These are phyloP conservation scores for Gastrodia elata DNA, from an alignment of 106 monocot genomes.

Conservation along the genomic window DNA sequence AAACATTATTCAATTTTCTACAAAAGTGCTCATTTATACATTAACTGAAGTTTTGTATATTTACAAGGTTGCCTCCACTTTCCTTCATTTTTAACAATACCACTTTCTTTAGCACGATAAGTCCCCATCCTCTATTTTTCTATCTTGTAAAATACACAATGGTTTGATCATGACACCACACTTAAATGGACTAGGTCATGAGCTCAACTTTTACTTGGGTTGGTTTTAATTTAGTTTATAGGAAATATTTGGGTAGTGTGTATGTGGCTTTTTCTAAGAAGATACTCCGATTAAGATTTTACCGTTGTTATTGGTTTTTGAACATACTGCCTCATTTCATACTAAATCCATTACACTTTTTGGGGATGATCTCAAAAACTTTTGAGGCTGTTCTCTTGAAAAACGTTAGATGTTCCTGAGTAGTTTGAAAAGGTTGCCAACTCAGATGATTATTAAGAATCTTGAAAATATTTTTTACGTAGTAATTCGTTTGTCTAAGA, in stretches of 20 bases:
- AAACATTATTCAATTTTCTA: background rate
- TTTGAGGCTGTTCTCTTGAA: background rate
- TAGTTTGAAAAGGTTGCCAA: background rate
- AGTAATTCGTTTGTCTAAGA: background rate
- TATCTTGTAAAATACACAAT: too few relatives aligned
- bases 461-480: background rate
- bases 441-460: background rate
- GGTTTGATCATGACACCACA: too few relatives aligned
- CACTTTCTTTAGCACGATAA: too few relatives aligned
- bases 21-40: background rate
- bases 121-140: too few relatives aligned
- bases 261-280: too few relatives aligned
- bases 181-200: too few relatives aligned
- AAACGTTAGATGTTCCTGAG: background rate
- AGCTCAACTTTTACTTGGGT: too few relatives aligned
- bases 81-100: too few relatives aligned
- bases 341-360: background rate
- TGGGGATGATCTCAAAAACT: background rate
- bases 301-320: background rate
- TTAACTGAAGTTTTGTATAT: background rate
- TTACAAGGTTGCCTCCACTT: too few relatives aligned
- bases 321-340: background rate
- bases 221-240: too few relatives aligned
- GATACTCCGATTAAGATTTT: background rate
- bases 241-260: too few relatives aligned